Evolutionary conservation across 1,284 basidiomycete species (phyloP).

Genomic region (Porphyrellus sp.): DNA sequence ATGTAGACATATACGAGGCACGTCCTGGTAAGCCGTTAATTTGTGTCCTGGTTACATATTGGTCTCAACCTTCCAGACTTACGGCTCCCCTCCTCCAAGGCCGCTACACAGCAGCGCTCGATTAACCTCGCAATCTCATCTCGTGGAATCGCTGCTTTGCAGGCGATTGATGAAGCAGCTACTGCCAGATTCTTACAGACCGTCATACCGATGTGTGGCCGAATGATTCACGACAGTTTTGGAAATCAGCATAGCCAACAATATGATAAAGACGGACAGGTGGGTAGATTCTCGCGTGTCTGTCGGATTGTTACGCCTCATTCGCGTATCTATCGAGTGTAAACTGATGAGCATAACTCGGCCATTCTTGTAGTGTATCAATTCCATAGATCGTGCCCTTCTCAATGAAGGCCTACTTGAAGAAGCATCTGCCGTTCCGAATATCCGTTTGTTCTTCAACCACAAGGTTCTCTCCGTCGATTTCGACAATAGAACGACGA

Average conservation of each 20-base stretch:
- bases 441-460: constrained; percentile 73
- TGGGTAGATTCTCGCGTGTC: constrained; percentile 39
- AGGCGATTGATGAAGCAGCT: constrained; percentile 73
- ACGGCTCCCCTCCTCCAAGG: constrained; percentile 65
- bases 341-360: constrained; percentile 23
- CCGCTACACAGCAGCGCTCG: constrained; percentile 69
- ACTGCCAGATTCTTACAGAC: constrained; percentile 74
- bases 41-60: constrained; percentile 16
- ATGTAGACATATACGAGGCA: constrained; percentile 86
- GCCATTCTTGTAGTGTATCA: constrained; percentile 69
- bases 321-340: constrained; percentile 23
- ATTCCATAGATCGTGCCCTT: constrained; percentile 87
- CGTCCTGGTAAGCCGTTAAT: constrained; percentile 65
- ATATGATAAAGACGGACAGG: constrained; percentile 88
- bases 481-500: constrained; percentile 66
- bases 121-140: constrained; percentile 97
- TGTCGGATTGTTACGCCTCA: constrained; percentile 20
- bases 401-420: constrained; percentile 85
- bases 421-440: constrained; percentile 59
- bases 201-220: constrained; percentile 90
- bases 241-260: constrained; percentile 76
- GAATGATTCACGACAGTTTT: constrained; percentile 87
- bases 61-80: constrained; percentile 50
- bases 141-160: constrained; percentile 85
- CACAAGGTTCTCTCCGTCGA: constrained; percentile 74